Evolutionary conservation across 768 basidiomycete genomes (phyloP), one percentile per base, ranked within the genome.

Genomic region (Cystofilobasidium bisporidii): DNA sequence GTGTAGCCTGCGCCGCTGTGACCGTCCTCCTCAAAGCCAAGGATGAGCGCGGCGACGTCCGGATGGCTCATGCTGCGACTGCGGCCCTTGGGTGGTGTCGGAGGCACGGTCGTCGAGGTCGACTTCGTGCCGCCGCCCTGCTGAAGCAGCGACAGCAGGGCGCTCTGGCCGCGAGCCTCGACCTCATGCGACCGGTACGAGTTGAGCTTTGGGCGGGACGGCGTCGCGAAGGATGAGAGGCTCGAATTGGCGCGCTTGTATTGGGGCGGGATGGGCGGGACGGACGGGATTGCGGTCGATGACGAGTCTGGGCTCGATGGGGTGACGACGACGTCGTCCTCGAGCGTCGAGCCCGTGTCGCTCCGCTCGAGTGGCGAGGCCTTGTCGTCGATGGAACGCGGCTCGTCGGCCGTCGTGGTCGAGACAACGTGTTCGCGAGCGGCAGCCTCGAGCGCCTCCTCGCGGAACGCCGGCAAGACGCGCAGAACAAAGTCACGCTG

Each of bases 401-500:
- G n/a, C 47, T 45, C 47, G 40, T 47, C 64, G 4, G 48, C 28
- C 64, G 64, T 24, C 8, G 57, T n/a, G 30, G 64, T 48, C 14
- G 53, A 26, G 57, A 65, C 36, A 22, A 58, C 43, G 10, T 28
- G 22, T 3, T 56, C 56, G 43, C 32, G 57, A 18, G 26, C 47
- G 12, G 32, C 56, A n/a, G 58, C 56, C 11, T 28, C 64, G 40
- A n/a, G 56, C 17, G 55, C 55, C 14, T 59, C n/a, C 24, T 45
- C 38, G 22, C 28, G 26, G 11, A 33, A 55, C 57, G 64, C 26
- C 30, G 64, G 57, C 12, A 65, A 57, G 4, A 36, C 56, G 12
- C 38, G 47, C 24, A 65, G 45, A 22, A 67, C 66, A 61, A 67
- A 67, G 61, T 67, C 61, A 47, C 60, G 66, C 43, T 67, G 66